Evolutionary conservation across 495 filamentous ascomycete species (phyloP).

Genomic region (Penicillium maclennaniae): DNA sequence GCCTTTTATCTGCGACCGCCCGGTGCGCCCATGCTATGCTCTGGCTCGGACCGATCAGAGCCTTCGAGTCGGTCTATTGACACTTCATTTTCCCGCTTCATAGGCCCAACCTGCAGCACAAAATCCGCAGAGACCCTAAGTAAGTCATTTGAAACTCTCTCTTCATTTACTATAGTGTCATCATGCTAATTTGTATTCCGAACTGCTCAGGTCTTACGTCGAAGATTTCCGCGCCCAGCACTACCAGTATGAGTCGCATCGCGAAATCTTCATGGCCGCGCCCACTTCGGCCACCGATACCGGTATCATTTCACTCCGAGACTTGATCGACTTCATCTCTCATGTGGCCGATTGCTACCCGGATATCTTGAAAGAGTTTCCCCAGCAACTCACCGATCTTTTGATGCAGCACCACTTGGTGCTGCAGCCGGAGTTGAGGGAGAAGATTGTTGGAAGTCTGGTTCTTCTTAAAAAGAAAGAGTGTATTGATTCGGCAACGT

Average conservation of each 20-base stretch:
- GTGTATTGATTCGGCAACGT: slow-evolving; percentile 76
- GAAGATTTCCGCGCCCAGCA: slow-evolving; percentile 87
- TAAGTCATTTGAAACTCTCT: slow-evolving; percentile 34
- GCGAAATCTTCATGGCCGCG: slow-evolving; percentile 82
- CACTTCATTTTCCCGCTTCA: slow-evolving; percentile 10
- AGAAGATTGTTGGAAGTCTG: slow-evolving; percentile 91
- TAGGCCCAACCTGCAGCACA: slow-evolving; percentile 82
- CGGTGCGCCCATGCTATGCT: slow-evolving; percentile 15
- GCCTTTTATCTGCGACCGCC: slow-evolving; percentile 7
- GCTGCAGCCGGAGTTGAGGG: slow-evolving; percentile 76
- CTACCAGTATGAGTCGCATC: slow-evolving; percentile 84
- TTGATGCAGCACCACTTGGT: slow-evolving; percentile 75
- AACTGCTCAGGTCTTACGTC: slow-evolving; percentile 61
- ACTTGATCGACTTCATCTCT: slow-evolving; percentile 83
- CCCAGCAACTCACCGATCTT: slow-evolving; percentile 75
- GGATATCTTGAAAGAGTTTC: slow-evolving; percentile 68
- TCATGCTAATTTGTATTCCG: slow-evolving; percentile 4
- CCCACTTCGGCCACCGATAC: slow-evolving; percentile 71
- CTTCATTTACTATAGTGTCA: background rate
- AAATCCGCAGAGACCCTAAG: slow-evolving; percentile 79
- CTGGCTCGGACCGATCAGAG: background rate
- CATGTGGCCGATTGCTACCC: slow-evolving; percentile 95
- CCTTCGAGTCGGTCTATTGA: slow-evolving; percentile 17
- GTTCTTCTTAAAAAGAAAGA: slow-evolving; percentile 87
- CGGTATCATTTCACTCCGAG: slow-evolving; percentile 73